These are phyloP conservation scores for Diaporthe longicolla DNA, from an alignment of 2,329 filamentous ascomycete species.

Conservation along the genomic window DNA sequence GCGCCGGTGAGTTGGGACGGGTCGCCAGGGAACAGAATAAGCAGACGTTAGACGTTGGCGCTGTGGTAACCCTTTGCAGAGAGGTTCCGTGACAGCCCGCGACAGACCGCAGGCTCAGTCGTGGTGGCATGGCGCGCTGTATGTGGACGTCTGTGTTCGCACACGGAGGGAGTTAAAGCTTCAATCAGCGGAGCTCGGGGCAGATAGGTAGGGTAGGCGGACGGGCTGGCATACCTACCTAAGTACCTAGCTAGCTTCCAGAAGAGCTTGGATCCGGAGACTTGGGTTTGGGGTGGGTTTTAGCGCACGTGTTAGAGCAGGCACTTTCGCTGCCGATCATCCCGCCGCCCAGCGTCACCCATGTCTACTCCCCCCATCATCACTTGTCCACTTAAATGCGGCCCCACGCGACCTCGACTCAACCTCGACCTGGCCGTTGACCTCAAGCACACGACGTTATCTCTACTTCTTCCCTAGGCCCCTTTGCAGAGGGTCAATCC, in stretches of 20 bases:
- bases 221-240: not conserved
- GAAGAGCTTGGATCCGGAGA: conserved; percentile 24
- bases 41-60: conserved; percentile 46
- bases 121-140: conserved; percentile 50
- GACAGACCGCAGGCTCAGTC: conserved; percentile 48
- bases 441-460: not conserved
- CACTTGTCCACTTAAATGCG: conserved; percentile 11
- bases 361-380: conserved; percentile 12
- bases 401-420: conserved; percentile 16
- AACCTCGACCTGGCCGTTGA: not conserved
- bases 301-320: not conserved
- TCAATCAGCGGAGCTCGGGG: conserved; percentile 12
- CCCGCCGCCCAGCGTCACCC: not conserved
- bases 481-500: not conserved
- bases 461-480: not conserved
- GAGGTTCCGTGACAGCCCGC: conserved; percentile 43
- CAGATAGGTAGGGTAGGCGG: not conserved
- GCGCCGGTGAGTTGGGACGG: conserved; percentile 26
- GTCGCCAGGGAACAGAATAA: conserved; percentile 51
- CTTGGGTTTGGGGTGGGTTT: conserved; percentile 9
- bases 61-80: conserved; percentile 20
- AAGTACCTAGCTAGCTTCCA: conserved; percentile 7
- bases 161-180: not conserved
- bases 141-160: not conserved
- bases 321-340: conserved; percentile 19